A percentile compares a stretch with the other conserved stretches of the same genome.
Conservation (phyloP, 202 grass and related monocot species). For the Schoenoplectus triqueter region DNA sequence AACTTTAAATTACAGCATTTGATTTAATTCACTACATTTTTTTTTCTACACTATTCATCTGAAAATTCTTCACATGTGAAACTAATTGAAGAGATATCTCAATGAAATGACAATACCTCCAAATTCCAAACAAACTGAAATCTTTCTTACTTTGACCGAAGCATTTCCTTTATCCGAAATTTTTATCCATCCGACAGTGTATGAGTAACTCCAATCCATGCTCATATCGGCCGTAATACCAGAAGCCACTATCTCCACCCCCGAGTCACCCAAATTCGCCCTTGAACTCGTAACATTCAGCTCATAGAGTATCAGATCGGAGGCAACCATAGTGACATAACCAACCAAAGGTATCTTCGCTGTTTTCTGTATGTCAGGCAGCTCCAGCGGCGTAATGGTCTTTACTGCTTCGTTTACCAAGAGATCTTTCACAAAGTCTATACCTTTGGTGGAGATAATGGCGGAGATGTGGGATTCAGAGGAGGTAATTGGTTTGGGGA, state of each 20-base stretch:
- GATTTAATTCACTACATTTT: too few species aligned
- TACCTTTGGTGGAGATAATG: conserved; percentile 60
- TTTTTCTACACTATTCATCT: background rate
- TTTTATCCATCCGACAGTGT: conserved; percentile 60
- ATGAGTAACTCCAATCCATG: conserved; percentile 84
- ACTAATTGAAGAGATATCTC: background rate
- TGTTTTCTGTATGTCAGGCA: conserved; percentile 71
- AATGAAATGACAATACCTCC: background rate
- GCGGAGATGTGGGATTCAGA: conserved; percentile 56
- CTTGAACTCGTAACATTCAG: conserved; percentile 68
- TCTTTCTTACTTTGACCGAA: conserved; percentile 66
- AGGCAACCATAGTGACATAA: conserved; percentile 50
- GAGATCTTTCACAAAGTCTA: conserved; percentile 80
- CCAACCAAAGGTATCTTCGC: conserved; percentile 69
- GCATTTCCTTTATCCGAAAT: conserved; percentile 70
- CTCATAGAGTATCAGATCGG: conserved; percentile 72
- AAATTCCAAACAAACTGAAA: background rate
- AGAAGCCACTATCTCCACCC: conserved; percentile 74
- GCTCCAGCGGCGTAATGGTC: conserved; percentile 65
- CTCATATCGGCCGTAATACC: conserved; percentile 69
- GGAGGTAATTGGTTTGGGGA: background rate
- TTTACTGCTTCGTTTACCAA: conserved; percentile 69
- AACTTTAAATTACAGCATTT: background rate
- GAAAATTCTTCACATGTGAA: background rate
- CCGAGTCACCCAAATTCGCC: conserved; percentile 48